Evolutionary conservation across 495 filamentous ascomycete genomes (phyloP).

Genomic region (Podospora conica): DNA sequence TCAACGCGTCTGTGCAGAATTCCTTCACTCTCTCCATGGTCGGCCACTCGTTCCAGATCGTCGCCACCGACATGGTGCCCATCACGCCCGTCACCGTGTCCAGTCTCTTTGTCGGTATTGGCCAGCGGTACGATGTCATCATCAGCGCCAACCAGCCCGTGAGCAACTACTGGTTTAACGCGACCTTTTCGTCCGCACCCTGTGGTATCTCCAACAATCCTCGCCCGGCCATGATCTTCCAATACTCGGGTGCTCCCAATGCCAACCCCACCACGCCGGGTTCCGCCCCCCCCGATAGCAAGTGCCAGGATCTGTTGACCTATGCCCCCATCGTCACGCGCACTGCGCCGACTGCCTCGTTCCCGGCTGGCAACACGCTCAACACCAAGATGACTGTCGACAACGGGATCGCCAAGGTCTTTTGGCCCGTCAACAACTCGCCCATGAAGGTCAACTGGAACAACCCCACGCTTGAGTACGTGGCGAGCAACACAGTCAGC

Average conservation of each 20-base stretch:
- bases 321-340: conserved; percentile 20
- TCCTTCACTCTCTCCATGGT: conserved; percentile 35
- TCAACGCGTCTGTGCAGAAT: conserved; percentile 44
- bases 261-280: conserved; percentile 15
- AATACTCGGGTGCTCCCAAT: conserved; percentile 20
- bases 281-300: conserved; percentile 13
- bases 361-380: conserved; percentile 12
- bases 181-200: conserved; percentile 20
- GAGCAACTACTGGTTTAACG: conserved; percentile 51
- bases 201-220: conserved; percentile 25
- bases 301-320: conserved; percentile 13
- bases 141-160: conserved; percentile 48
- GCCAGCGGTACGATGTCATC: conserved; percentile 62
- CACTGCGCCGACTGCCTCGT: conserved; percentile 17
- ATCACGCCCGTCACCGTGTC: conserved; percentile 39
- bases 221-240: conserved; percentile 24
- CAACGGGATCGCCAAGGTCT: conserved; percentile 22
- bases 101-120: conserved; percentile 50
- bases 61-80: conserved; percentile 43
- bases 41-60: conserved; percentile 44
- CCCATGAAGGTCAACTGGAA: conserved; percentile 31
- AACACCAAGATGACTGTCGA: conserved; percentile 22
- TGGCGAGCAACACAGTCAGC: conserved; percentile 22
- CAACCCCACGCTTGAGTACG: conserved; percentile 30
- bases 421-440: conserved; percentile 32